Evolutionary conservation across 169 alveolate genomes (phyloP).

Genomic region (Plasmodium fragile): DNA sequence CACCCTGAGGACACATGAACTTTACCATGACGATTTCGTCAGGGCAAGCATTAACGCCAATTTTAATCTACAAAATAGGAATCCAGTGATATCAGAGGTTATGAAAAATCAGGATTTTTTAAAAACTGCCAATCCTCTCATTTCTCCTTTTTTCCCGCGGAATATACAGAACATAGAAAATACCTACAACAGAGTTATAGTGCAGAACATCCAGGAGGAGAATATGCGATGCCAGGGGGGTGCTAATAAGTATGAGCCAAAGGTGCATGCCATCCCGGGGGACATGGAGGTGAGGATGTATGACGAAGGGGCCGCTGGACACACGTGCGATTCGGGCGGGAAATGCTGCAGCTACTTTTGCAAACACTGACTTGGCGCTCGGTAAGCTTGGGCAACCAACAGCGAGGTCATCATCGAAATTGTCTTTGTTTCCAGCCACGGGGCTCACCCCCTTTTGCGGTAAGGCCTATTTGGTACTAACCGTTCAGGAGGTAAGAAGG

Average conservation of each 20-base stretch:
- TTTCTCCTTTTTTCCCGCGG: conserved; percentile 29
- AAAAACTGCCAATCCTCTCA: conserved; percentile 34
- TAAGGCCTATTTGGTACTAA: background rate
- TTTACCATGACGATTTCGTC: conserved; percentile 79
- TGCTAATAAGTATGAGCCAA: background rate
- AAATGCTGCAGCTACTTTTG: conserved; percentile 48
- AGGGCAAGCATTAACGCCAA: conserved; percentile 43
- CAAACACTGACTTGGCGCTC: background rate
- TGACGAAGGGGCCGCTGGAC: background rate
- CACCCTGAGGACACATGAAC: conserved; percentile 80
- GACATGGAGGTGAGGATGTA: background rate
- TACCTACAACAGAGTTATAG: conserved; percentile 20
- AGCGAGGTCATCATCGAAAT: background rate
- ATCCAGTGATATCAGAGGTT: conserved; percentile 10
- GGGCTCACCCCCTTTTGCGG: background rate
- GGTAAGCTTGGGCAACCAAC: background rate
- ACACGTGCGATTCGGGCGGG: background rate
- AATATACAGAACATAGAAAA: conserved; percentile 53
- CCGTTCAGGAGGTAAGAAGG: background rate
- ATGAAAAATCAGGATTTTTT: conserved; percentile 25
- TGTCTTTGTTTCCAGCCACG: background rate
- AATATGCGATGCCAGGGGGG: background rate
- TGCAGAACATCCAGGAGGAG: conserved; percentile 22
- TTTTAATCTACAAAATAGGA: conserved; percentile 21
- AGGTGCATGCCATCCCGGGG: background rate